These are phyloP conservation scores for Ganoderma meredithae DNA, from an alignment of 1,284 basidiomycete species.

Conservation along the genomic window DNA sequence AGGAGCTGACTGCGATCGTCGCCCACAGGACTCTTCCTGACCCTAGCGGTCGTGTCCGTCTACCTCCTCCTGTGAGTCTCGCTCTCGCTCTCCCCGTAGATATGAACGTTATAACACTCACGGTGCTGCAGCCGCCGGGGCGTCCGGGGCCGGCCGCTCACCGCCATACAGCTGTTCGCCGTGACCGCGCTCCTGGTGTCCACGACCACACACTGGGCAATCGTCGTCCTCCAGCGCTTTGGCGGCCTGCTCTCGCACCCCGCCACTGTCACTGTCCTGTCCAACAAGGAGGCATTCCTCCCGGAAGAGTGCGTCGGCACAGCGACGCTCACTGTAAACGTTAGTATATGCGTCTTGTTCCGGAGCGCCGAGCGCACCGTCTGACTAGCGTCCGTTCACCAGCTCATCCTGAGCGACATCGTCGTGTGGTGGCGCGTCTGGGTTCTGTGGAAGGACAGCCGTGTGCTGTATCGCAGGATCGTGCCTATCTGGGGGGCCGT, in stretches of 20 bases:
- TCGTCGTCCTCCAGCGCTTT: slow-evolving; percentile 3
- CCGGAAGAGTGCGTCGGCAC: background rate
- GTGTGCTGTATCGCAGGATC: background rate
- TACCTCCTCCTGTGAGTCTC: background rate
- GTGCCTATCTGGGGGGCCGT: background rate
- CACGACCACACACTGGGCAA: background rate
- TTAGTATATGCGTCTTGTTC: background rate
- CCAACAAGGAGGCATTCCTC: background rate
- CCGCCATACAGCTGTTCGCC: background rate
- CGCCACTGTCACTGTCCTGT: background rate
- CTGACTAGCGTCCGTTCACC: background rate
- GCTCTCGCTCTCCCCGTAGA: too few species aligned
- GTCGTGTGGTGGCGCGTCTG: slow-evolving; percentile 7
- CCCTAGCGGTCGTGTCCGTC: background rate
- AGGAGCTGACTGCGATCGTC: too few species aligned
- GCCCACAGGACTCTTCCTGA: background rate
- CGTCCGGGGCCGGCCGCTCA: background rate
- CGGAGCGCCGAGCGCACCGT: too few species aligned
- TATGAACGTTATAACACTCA: background rate
- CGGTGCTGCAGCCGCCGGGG: background rate
- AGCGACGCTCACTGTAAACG: background rate
- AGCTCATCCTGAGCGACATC: background rate
- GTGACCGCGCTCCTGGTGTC: background rate
- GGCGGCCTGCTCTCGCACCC: background rate
- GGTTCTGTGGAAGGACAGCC: background rate